Evolutionary conservation across 2,329 filamentous ascomycete genomes (phyloP).

Genomic region (Arthrobotrys sphaeroides): DNA sequence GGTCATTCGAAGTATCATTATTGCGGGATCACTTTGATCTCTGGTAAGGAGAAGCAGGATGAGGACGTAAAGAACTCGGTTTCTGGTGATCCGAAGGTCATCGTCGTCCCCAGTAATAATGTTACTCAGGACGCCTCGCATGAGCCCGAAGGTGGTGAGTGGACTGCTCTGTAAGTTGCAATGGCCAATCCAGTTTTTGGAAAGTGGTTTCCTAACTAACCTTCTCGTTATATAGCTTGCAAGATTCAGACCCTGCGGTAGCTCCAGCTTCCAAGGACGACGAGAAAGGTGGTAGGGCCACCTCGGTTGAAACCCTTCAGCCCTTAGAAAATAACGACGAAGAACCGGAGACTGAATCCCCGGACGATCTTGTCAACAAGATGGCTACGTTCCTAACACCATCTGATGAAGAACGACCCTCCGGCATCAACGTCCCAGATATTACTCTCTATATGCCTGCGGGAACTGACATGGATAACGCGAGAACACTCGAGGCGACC

Average conservation of each 20-base stretch:
- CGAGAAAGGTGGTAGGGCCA: slow-evolving; percentile 3
- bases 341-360: slow-evolving; percentile 53
- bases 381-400: slow-evolving; percentile 54
- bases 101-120: slow-evolving; percentile 63
- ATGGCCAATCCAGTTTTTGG: slow-evolving; percentile 54
- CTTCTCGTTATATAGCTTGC: slow-evolving; percentile 12
- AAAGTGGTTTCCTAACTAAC: slow-evolving; percentile 12
- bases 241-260: slow-evolving; percentile 40
- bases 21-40: slow-evolving; percentile 59
- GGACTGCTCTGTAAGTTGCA: slow-evolving; percentile 58
- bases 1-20: slow-evolving; percentile 99
- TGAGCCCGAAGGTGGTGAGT: slow-evolving; percentile 53
- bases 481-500: slow-evolving; percentile 82
- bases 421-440: slow-evolving; percentile 70
- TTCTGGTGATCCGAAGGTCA: slow-evolving; percentile 33
- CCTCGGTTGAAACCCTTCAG: slow-evolving; percentile 32
- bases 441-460: slow-evolving; percentile 82
- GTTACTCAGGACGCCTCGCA: slow-evolving; percentile 56
- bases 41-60: slow-evolving; percentile 62
- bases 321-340: slow-evolving; percentile 50
- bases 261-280: slow-evolving; percentile 29
- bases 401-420: slow-evolving; percentile 55
- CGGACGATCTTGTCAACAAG: slow-evolving; percentile 56
- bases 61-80: slow-evolving; percentile 50
- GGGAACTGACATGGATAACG: slow-evolving; percentile 85